Evolutionary conservation across 441 rosid species (phyloP), one percentile per base, ranked within the genome.

Genomic region (Lepidium campestre): DNA sequence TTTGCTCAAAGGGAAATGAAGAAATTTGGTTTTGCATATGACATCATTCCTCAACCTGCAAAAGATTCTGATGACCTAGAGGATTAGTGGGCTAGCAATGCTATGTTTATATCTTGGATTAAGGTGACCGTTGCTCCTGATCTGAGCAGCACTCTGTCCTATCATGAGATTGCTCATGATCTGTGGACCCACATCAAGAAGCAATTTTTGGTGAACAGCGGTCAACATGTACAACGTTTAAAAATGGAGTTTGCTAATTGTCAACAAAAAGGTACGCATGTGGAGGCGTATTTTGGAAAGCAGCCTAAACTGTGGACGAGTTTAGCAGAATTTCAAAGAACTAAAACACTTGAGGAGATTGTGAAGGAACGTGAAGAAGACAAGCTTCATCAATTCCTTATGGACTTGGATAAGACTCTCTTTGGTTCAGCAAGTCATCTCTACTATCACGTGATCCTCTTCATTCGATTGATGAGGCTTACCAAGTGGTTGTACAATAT

Each of bases 301-400:
- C 2, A n/a, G 0, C 7, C 6, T 0, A 27, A 27, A 1, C 0
- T 50, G 0, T 50, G 36, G 19, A 7, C 7, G 0, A 13, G 12
- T 7, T 1, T 50, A 0, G 19, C 19, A 0, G 12, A 49, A n/a
- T 49, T 25, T 1, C 55, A 49, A 7, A 1, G 11, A 0, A 19
- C 35, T 0, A 49, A 49, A 2, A 49, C 35, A 0, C 5, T n/a
- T 3, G 35, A 13, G 4, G 35, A 49, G 4, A 49, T 49, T 0
- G 11, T 2, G 0, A 25, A 22, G 4, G 55, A 25, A 14, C 10
- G 20, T 2, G 56, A 50, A 1, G 36, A 50, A 2, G 41, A 54
- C 17, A 54, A 54, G 4, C 2, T 32, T 0, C 15, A 54, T 32
- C 22, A 15, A 1, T 32, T 31, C 8, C 5, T 32, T 0, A 54